Evolutionary conservation across 2,329 filamentous ascomycete species (phyloP), one percentile per base, ranked within the genome.

Genomic region (Botryotinia narcissicola): DNA sequence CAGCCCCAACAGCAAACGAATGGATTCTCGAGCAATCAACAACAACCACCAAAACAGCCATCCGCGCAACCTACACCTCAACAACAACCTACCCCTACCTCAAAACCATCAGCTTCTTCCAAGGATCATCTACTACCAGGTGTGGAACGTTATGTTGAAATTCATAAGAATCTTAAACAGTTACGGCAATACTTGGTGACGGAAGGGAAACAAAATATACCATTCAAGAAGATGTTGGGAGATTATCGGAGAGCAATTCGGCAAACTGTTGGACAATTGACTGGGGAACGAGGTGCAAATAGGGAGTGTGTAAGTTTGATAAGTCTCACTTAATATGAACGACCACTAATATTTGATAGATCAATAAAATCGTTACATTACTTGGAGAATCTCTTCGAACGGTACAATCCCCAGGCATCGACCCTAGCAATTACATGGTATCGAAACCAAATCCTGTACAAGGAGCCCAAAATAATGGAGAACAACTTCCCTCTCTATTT

Each of bases 261-360:
- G 57, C 92, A 91, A 78, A 90, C 87, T 29, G 87, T 95, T 72
- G 93, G 93, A 10, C 93, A 96, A 80, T 83, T 94, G 42, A 91
- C 90, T 1, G 87, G 87, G 57, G 91, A 88, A 73, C 90, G 88
- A 77, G 87, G 87, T 18, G 86, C 86, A 35, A 94, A 94, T 78
- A 86, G 83, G 69, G 79, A 82, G 74, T 86, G 87, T 76, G 88
- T 91, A 83, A 77, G 85, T 82, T 48, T 20, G 25, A 6, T 72
- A 46, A 71, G 32, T 29, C 71, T 63, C 54, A 42, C 25, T 37
- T 35, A 25, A 14, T 22, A 22, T 40, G 37, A 63, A 51, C 16
- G 69, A 73, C 78, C 57, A 44, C 63, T 63, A 74, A 71, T 37
- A 51, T 66, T 32, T 68, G 48, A 48, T 72, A 77, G 85, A 84